Percentiles rank a stretch among this genome's conserved stretches.
Evolutionary conservation across 1,284 basidiomycete genomes (phyloP).

Genomic region (Ganoderma sinense): DNA sequence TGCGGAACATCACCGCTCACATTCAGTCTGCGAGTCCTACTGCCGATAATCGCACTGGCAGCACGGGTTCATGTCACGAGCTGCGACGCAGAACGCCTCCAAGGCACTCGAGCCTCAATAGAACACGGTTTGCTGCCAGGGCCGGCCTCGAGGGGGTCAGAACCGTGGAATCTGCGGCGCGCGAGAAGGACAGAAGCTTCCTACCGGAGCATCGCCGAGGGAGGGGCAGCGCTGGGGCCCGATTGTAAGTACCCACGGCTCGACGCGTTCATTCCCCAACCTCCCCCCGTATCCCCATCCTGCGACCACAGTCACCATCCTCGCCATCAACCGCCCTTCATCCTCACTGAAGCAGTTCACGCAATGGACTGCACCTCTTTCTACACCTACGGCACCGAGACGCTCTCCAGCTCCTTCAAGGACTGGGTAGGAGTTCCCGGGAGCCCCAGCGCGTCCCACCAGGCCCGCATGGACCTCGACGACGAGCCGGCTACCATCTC

Average conservation of each 20-base stretch:
- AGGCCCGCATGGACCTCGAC: constrained; percentile 8
- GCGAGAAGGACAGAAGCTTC: background rate
- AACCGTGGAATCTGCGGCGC: background rate
- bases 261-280: background rate
- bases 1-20: background rate
- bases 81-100: background rate
- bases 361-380: background rate
- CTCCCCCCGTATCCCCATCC: background rate
- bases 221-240: background rate
- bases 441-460: background rate
- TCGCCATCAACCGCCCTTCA: background rate
- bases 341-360: too few relatives aligned
- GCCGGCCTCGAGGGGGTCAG: background rate
- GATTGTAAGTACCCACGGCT: constrained; percentile 5
- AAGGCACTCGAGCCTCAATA: background rate
- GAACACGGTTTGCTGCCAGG: background rate
- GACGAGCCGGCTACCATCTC: background rate
- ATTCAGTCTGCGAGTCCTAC: background rate
- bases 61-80: background rate
- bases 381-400: background rate
- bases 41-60: background rate
- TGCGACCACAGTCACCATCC: background rate
- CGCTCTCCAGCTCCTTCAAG: background rate
- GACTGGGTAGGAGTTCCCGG: constrained; percentile 11
- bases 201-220: background rate